phyloP scores from a whole-genome alignment of 2,329 filamentous ascomycete genomes.

The Aspergillus brasiliensis region DNA sequence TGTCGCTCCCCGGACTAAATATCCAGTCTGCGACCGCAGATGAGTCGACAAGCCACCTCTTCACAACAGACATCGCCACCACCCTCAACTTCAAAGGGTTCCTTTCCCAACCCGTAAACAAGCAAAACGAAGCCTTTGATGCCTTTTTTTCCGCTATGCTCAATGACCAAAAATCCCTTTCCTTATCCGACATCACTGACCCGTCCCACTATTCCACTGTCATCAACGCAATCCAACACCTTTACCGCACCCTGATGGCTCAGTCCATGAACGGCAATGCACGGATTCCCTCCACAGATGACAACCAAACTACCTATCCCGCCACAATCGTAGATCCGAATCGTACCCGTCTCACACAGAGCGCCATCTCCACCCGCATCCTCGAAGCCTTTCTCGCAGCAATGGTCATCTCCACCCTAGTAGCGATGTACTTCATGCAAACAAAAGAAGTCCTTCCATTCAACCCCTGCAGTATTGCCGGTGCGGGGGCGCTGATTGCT shows the following conservation, averaged over 20 bases:
- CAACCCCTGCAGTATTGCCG: conserved; percentile 31
- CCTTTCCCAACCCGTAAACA: neutral
- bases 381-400: conserved; percentile 20
- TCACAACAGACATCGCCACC: conserved; percentile 1
- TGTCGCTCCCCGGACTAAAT: conserved; percentile 9
- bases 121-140: conserved; percentile 2
- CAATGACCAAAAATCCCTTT: conserved; percentile 1
- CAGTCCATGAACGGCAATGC: conserved; percentile 12
- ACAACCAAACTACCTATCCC: neutral
- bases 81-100: neutral
- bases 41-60: neutral
- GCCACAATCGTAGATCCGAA: conserved; percentile 10
- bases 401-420: conserved; percentile 24
- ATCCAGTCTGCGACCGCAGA: neutral
- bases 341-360: conserved; percentile 22
- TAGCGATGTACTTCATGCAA: conserved; percentile 14
- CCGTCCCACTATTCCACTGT: neutral
- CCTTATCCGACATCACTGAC: neutral
- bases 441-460: conserved; percentile 26
- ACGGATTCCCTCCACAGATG: neutral
- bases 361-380: conserved; percentile 21
- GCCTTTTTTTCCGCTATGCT: conserved; percentile 8
- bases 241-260: conserved; percentile 15
- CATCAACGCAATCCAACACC: conserved; percentile 13
- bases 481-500: conserved; percentile 24